Base-by-base conservation (phyloP, 306 rosid species). In the Ceratonia siliqua region DNA sequence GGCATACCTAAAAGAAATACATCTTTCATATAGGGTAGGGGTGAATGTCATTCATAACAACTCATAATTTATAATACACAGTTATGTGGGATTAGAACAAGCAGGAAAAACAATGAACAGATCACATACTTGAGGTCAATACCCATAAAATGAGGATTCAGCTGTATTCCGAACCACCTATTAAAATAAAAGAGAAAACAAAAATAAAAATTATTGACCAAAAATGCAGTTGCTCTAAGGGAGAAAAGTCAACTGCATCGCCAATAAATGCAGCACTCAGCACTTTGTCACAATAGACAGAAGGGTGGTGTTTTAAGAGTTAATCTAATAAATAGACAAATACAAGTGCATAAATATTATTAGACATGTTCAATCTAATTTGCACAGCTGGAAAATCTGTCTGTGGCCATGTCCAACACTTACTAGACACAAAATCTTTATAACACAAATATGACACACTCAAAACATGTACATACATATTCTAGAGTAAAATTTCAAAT, bases 151-250 rank as follows among this genome's bases (percentile, higher is more conserved):
- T 85, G 96, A 73, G 99, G 97, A 84, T 95, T 95, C 79, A 95
- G 85, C 90, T 95, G 98, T 66, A 90, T 89, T 36, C 98, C 99
- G 82, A 92, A 85, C 98, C 99, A 92, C 99, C 99, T 95, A 78
- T 53, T 42, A 70, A 79, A 81, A 75, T 41, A 64, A 75, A 49
- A 63, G 46, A 74, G 53, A 54, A 57, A 72, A 66, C 48, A 69
- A 69, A 38, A 42, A 36, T 63, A 28, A 76, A 74, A 48, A 30
- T 28, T 70, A 78, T 58, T 66, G 75, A 62, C 27, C 18, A 78
- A 4, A 56, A 55, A 71, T 27, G 18, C 41, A 76, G 17, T 54
- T 74, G 71, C 20, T 17, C 38, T 64, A 57, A 27, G 68, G 68
- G 30, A 78, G 14, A 30, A 66, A 82, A 75, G 72, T 48, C 45